A percentile compares a stretch with the other conserved stretches of the same genome.
These are phyloP conservation scores for Phytophthora pistaciae DNA, from an alignment of 352 stramenopile species.

Conservation along the genomic window DNA sequence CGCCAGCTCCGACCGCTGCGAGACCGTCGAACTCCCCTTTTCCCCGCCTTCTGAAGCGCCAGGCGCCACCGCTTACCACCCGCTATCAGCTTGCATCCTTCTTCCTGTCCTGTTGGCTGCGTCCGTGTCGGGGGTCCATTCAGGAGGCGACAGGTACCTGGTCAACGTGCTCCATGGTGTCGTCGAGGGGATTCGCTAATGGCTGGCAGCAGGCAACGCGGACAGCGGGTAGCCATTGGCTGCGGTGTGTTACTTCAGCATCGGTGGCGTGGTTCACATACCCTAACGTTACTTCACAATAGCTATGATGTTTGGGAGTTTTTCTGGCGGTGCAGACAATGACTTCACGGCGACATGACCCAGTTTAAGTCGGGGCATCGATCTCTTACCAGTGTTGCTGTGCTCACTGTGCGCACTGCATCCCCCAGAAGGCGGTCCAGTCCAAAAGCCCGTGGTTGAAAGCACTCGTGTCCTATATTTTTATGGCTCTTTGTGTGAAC, in stretches of 20 bases:
- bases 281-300: background rate
- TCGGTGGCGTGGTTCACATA: background rate
- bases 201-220: background rate
- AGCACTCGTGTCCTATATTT: constrained; percentile 38
- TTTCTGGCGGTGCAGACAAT: no score
- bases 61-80: constrained; percentile 1
- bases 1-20: constrained; percentile 20
- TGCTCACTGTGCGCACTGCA: no score
- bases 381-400: no score
- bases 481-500: constrained; percentile 32
- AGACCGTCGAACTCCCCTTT: constrained; percentile 29
- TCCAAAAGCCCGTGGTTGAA: constrained; percentile 2
- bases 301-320: no score
- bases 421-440: no score
- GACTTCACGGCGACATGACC: no score
- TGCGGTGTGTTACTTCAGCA: constrained; percentile 27
- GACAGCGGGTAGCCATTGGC: constrained; percentile 14
- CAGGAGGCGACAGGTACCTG: constrained; percentile 56
- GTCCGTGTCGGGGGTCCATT: background rate
- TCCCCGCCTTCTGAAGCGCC: background rate
- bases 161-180: constrained; percentile 87
- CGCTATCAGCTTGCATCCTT: background rate
- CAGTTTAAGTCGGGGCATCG: no score
- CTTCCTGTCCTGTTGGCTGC: background rate
- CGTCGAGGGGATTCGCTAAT: constrained; percentile 55